A percentile compares a stretch with the other conserved stretches of the same genome.
phyloP scores from a whole-genome alignment of 768 basidiomycete genomes.

The Collybiopsis confluens region DNA sequence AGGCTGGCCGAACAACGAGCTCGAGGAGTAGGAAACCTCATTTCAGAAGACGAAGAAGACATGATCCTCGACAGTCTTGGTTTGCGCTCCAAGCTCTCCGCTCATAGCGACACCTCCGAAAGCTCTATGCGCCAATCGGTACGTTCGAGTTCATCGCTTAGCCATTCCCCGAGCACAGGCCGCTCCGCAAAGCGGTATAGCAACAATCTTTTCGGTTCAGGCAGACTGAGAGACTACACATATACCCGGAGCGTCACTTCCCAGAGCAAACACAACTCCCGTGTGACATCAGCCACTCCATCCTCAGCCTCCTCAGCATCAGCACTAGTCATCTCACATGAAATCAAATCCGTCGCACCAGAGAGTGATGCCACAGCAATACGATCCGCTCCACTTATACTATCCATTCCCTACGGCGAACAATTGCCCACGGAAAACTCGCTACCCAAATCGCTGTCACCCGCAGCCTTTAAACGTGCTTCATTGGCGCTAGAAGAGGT shows the following conservation, averaged over 20 bases:
- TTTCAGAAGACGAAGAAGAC: constrained; percentile 80
- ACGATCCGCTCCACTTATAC: constrained; percentile 37
- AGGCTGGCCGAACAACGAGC: constrained; percentile 76
- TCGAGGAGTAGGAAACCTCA: constrained; percentile 59
- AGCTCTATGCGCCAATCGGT: constrained; percentile 29
- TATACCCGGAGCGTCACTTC: constrained; percentile 58
- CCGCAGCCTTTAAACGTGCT: constrained; percentile 53
- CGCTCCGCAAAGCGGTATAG: constrained; percentile 70
- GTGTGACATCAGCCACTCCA: constrained; percentile 46
- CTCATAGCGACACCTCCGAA: constrained; percentile 22
- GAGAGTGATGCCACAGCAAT: constrained; percentile 39
- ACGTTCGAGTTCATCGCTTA: constrained; percentile 31
- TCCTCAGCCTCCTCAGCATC: constrained; percentile 41
- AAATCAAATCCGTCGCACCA: constrained; percentile 51
- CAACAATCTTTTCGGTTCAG: constrained; percentile 83
- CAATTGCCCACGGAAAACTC: constrained; percentile 36
- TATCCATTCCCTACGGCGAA: constrained; percentile 33
- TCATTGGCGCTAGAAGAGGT: constrained; percentile 74
- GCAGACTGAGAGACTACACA: constrained; percentile 69
- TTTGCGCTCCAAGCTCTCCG: constrained; percentile 31
- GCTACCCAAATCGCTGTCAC: constrained; percentile 46
- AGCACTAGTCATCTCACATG: constrained; percentile 33
- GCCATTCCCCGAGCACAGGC: constrained; percentile 39
- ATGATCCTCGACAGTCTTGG: constrained; percentile 77
- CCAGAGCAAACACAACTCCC: constrained; percentile 39